Conservation (phyloP, 1,139 yeast species). For the Diutina neorugosa region DNA sequence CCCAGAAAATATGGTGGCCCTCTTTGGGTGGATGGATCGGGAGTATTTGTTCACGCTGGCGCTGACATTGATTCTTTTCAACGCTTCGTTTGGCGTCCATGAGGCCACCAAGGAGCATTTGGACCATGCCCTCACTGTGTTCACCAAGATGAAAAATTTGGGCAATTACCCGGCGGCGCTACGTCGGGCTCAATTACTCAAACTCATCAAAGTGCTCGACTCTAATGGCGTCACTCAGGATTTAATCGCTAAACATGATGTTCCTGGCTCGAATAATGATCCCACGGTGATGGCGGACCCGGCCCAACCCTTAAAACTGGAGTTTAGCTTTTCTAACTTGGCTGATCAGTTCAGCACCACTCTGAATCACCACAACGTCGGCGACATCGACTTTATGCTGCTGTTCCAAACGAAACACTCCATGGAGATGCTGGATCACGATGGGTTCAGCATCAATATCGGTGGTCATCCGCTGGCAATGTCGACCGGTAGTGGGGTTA, state of each 20-base stretch:
- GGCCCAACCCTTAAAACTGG: neutral
- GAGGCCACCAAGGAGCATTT: constrained; percentile 62
- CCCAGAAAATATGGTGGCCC: constrained; percentile 68
- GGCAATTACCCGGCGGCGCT: constrained; percentile 74
- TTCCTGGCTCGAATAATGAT: constrained; percentile 9
- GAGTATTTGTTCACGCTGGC: constrained; percentile 76
- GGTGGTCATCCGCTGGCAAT: neutral
- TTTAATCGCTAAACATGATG: constrained; percentile 46
- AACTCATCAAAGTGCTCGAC: constrained; percentile 52
- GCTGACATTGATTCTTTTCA: constrained; percentile 62
- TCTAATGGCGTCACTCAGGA: constrained; percentile 55
- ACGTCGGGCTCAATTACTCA: constrained; percentile 59
- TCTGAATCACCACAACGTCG: neutral
- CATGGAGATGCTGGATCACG: neutral
- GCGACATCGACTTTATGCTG: neutral
- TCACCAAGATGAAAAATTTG: constrained; percentile 61
- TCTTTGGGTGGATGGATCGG: constrained; percentile 84
- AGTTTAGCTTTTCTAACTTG: constrained; percentile 1
- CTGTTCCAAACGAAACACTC: neutral
- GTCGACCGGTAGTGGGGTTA: neutral
- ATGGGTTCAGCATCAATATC: neutral
- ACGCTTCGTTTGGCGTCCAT: constrained; percentile 75
- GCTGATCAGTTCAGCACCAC: neutral
- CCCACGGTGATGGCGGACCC: neutral
- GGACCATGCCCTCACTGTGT: constrained; percentile 60